These are phyloP conservation scores for Alternaria metachromatica DNA, from an alignment of 2,329 filamentous ascomycete species.

Conservation along the genomic window DNA sequence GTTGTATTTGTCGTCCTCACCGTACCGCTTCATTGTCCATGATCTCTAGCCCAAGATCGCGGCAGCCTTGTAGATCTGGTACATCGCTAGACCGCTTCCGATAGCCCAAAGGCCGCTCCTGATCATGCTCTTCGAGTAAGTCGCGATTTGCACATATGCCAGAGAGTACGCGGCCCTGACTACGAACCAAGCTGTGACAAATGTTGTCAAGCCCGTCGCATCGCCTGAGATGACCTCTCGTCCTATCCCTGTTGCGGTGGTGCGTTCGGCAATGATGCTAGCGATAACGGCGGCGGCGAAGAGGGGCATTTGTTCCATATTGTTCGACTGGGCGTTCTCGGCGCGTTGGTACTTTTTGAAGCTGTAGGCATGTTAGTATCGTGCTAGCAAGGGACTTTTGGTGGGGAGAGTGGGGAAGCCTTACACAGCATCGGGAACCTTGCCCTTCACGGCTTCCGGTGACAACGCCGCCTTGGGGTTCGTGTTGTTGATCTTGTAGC, in stretches of 20 bases:
- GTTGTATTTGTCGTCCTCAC: background rate
- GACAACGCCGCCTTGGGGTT: constrained; percentile 33
- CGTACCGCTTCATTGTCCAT: background rate
- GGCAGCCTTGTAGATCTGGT: constrained; percentile 35
- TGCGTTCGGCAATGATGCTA: constrained; percentile 32
- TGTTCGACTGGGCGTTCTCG: constrained; percentile 35
- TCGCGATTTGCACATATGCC: constrained; percentile 28
- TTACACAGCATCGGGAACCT: constrained; percentile 32
- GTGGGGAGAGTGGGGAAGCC: background rate
- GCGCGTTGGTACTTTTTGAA: constrained; percentile 37
- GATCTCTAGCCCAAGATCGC: constrained; percentile 20
- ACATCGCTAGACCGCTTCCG: constrained; percentile 19
- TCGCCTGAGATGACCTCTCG: constrained; percentile 15
- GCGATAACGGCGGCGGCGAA: constrained; percentile 33
- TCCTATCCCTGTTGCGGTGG: constrained; percentile 21
- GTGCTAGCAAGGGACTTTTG: fast-evolving
- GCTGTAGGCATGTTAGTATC: background rate
- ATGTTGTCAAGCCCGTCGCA: constrained; percentile 29
- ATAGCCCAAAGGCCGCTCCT: constrained; percentile 25
- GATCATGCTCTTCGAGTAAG: constrained; percentile 26
- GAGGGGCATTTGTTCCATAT: constrained; percentile 32
- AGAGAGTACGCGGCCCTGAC: constrained; percentile 26
- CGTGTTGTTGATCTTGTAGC: constrained; percentile 35
- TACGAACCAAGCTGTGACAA: constrained; percentile 26
- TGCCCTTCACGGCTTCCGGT: constrained; percentile 28